Evolutionary conservation across 768 basidiomycete genomes (phyloP).

Genomic region (Leccinum aurantiacum): DNA sequence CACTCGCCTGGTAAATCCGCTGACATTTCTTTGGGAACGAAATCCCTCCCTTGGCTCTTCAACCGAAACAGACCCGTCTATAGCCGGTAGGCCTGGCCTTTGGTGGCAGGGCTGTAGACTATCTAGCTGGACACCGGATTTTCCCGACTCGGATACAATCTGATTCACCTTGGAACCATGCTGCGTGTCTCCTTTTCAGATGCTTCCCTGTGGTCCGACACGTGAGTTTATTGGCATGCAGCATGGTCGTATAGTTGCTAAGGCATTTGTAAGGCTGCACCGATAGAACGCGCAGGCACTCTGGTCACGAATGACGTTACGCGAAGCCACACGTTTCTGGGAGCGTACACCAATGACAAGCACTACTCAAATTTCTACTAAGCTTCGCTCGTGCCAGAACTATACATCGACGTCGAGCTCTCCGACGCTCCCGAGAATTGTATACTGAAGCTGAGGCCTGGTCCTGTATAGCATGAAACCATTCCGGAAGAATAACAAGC

Average conservation of each 20-base stretch:
- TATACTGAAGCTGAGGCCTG: background rate
- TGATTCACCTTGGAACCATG: background rate
- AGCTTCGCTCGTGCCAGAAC: background rate
- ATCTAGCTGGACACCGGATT: slow-evolving; percentile 21
- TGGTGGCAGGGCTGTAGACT: slow-evolving; percentile 37
- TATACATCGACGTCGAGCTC: background rate
- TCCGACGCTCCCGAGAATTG: background rate
- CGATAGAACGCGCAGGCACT: background rate
- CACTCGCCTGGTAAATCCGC: slow-evolving; percentile 18
- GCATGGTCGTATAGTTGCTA: background rate
- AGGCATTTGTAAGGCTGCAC: background rate
- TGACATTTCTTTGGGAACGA: slow-evolving; percentile 28
- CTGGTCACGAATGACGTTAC: background rate
- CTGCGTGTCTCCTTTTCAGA: background rate
- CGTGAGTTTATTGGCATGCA: background rate
- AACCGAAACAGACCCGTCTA: background rate
- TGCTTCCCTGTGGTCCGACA: background rate
- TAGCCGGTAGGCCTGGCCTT: slow-evolving; percentile 38
- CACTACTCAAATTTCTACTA: too few species aligned
- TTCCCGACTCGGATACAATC: background rate
- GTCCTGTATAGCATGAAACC: too few species aligned
- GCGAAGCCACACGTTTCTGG: background rate
- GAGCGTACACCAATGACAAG: background rate
- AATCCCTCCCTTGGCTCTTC: background rate
- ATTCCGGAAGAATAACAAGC: background rate